Evolutionary conservation across 2,329 filamentous ascomycete species (phyloP), one percentile per base, ranked within the genome.

Genomic region (Intubia oerlemansii): DNA sequence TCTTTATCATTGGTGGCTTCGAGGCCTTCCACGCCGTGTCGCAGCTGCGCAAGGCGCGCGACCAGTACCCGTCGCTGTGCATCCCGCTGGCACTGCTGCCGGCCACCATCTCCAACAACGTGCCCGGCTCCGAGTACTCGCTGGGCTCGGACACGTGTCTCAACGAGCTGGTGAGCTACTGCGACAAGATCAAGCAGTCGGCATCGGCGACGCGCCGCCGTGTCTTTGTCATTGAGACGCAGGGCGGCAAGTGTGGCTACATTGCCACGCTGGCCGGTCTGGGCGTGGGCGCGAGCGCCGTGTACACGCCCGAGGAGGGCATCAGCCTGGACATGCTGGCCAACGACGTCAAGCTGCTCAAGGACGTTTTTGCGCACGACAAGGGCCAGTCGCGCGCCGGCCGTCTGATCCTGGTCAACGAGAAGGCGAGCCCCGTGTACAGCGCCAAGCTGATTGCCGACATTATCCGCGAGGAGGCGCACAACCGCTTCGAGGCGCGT

Each of bases 31-130:
- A 88, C 33, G 75, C 88, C 3, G 65, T 93, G 19, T 80, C 78
- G 25, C 77, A 95, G 50, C 62, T 98, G 34, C 74, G 84, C 40
- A 69, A 79, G 54, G 82, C 76, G 10, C 65, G 82, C 32, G 63
- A 69, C 20, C 54, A 79, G 35, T 92, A 78, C 51, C 71, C 79
- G 9, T 74, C 77, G 2, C 77, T 98, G 46, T 82, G 80, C 50
- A 93, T 98, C 38, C 88, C 88, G 13, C 80, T 95, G 62, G 66
- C 76, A 30, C 64, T 93, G 24, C 62, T 98, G 16, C 88, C 88
- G 0, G 88, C 88, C n/a, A 98, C 88, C 8, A 85, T 98, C 41
- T 92, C 81, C 39, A 98, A 98, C 62, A 98, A 98, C 48, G 88
- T 98, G 5, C 88, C 88, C 0, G 88, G 88, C 22, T 92, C 85